A percentile compares a stretch with the other conserved stretches of the same genome.
Conservation (phyloP, 305 asterid species). For the Fraxinus dipetala region DNA sequence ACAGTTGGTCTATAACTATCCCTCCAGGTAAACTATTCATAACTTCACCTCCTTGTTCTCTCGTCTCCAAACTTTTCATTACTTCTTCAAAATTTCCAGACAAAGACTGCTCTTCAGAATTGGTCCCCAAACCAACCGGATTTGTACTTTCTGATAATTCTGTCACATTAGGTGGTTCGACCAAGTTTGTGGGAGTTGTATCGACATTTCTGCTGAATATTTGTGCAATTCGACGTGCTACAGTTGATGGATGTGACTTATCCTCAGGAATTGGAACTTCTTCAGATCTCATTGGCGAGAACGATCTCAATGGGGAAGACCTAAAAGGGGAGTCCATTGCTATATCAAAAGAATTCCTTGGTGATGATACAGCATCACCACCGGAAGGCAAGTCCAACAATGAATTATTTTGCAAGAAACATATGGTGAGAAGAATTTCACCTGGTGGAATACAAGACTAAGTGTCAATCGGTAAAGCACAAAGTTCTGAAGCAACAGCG, state of each 20-base stretch:
- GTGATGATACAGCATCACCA: constrained; percentile 34
- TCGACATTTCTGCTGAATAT: constrained; percentile 70
- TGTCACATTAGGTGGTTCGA: constrained; percentile 44
- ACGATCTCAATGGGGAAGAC: constrained; percentile 46
- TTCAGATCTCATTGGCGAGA: constrained; percentile 62
- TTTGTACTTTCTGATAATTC: constrained; percentile 47
- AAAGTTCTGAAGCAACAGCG: background rate
- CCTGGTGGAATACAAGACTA: constrained; percentile 44
- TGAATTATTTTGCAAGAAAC: constrained; percentile 64
- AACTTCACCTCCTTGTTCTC: constrained; percentile 61
- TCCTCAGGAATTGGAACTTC: constrained; percentile 57
- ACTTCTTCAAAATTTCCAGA: constrained; percentile 63
- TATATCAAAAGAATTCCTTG: constrained; percentile 42
- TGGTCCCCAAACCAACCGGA: constrained; percentile 35
- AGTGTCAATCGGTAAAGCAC: constrained; percentile 9
- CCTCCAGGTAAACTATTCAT: constrained; percentile 75
- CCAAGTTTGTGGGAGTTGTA: constrained; percentile 37
- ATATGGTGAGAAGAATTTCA: constrained; percentile 84
- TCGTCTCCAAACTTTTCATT: constrained; percentile 56
- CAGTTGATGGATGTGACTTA: constrained; percentile 39
- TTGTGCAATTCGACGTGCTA: constrained; percentile 79
- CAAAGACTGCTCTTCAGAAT: constrained; percentile 46
- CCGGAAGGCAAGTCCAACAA: constrained; percentile 45
- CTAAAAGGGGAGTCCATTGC: constrained; percentile 44
- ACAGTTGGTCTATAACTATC: constrained; percentile 64